Evolutionary conservation across 1,284 basidiomycete species (phyloP).

Genomic region (Fistulina hepatica): DNA sequence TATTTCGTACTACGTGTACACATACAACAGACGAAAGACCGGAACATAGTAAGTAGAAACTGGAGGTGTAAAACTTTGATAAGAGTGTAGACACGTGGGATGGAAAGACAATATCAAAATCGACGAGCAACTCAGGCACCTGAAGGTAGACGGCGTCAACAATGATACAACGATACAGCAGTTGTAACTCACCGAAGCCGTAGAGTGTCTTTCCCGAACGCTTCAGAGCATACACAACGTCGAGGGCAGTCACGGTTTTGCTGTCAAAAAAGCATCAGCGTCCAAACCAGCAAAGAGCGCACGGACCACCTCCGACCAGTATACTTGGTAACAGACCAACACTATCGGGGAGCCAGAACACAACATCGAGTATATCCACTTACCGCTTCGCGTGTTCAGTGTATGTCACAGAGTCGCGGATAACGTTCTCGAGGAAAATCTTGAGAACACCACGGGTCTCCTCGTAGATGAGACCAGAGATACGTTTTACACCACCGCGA

Average conservation of each 20-base stretch:
- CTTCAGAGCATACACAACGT: slow-evolving; percentile 77
- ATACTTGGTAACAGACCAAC: not conserved
- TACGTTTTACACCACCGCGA: slow-evolving; percentile 79
- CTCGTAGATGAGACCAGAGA: slow-evolving; percentile 76
- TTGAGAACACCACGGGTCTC: slow-evolving; percentile 78
- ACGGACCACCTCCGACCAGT: no score
- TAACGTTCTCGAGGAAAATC: slow-evolving; percentile 72
- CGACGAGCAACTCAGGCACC: no score
- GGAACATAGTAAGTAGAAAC: no score
- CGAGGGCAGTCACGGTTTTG: slow-evolving; percentile 76
- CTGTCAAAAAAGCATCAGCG: slow-evolving; percentile 24
- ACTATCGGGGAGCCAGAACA: no score
- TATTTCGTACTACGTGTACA: no score
- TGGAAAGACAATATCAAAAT: no score
- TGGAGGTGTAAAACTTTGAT: no score
- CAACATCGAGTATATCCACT: slow-evolving; percentile 16
- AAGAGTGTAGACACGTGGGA: no score
- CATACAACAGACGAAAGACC: no score
- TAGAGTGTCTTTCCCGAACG: slow-evolving; percentile 72
- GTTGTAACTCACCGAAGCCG: slow-evolving; percentile 31
- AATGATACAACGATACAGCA: no score
- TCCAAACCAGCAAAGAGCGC: no score
- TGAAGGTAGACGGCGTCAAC: no score
- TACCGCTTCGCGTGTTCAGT: slow-evolving; percentile 79
- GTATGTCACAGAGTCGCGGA: slow-evolving; percentile 85